These are phyloP conservation scores for Mixia osmundae DNA, from an alignment of 1,284 basidiomycete species.

Conservation along the genomic window DNA sequence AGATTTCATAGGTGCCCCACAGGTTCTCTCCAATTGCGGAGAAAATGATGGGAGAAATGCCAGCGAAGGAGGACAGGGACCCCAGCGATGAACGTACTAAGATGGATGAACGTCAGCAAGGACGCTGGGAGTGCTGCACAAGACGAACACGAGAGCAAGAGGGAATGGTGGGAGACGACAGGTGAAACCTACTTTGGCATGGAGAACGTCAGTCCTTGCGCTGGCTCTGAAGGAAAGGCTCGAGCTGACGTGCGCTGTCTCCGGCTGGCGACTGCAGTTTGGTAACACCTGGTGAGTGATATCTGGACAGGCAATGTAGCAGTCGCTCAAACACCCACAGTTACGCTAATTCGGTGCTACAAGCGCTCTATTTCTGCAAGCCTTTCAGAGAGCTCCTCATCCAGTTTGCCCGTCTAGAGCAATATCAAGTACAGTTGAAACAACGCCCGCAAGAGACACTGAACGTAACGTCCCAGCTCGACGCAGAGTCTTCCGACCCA, in stretches of 20 bases:
- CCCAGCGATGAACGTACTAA: too few species aligned
- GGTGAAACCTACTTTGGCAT: too few species aligned
- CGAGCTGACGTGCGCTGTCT: background rate
- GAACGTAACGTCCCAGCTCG: background rate
- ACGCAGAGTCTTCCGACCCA: background rate
- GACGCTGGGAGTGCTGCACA: too few species aligned
- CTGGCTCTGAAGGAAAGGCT: background rate
- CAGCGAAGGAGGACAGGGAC: too few species aligned
- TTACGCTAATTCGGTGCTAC: slow-evolving; percentile 93
- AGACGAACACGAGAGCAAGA: too few species aligned
- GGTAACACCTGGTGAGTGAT: slow-evolving; percentile 52
- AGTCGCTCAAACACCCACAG: slow-evolving; percentile 17
- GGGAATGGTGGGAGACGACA: too few species aligned
- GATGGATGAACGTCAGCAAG: too few species aligned
- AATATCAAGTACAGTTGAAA: background rate
- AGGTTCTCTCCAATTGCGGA: too few species aligned
- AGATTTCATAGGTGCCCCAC: too few species aligned
- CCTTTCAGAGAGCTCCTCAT: slow-evolving; percentile 49
- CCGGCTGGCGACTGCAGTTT: slow-evolving; percentile 30
- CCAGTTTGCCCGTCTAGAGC: slow-evolving; percentile 18
- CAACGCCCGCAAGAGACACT: background rate
- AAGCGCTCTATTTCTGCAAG: slow-evolving; percentile 73
- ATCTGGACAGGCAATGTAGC: background rate
- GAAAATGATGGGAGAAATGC: too few species aligned
- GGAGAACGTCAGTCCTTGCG: too few species aligned